Evolutionary conservation across 768 basidiomycete species (phyloP).

Genomic region (Phanerodontia chrysosporium): DNA sequence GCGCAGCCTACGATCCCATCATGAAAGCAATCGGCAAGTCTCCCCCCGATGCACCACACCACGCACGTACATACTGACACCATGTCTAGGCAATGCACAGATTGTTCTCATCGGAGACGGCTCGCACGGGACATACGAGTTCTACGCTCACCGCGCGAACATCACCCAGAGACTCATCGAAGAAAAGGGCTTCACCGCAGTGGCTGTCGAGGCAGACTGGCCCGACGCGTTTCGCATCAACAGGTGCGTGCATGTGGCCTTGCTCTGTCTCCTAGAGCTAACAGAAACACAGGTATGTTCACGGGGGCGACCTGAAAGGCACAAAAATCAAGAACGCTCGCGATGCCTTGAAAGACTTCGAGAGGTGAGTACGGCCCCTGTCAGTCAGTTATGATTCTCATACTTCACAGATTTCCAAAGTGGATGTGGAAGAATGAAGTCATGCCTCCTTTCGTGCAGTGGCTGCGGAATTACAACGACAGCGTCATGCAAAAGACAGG

Average conservation of each 20-base stretch:
- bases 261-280: neutral
- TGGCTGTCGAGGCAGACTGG: slow-evolving; percentile 29
- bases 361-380: slow-evolving; percentile 20
- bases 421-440: slow-evolving; percentile 31
- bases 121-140: slow-evolving; percentile 28
- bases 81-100: slow-evolving; percentile 18
- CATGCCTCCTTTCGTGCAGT: slow-evolving; percentile 23
- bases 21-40: slow-evolving; percentile 19
- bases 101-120: slow-evolving; percentile 28
- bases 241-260: slow-evolving; percentile 11
- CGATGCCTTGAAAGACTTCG: slow-evolving; percentile 17
- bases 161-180: slow-evolving; percentile 26
- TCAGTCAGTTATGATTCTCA: too few species aligned
- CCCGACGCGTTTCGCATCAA: slow-evolving; percentile 29
- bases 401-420: slow-evolving; percentile 25
- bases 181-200: slow-evolving; percentile 26
- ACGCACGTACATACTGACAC: neutral
- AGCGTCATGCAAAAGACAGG: slow-evolving; percentile 9
- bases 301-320: slow-evolving; percentile 12
- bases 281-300: slow-evolving; percentile 15
- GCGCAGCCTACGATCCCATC: slow-evolving; percentile 20
- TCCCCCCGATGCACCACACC: neutral
- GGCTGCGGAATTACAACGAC: slow-evolving; percentile 20
- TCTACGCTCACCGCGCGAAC: slow-evolving; percentile 27
- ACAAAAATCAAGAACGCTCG: slow-evolving; percentile 13